These are phyloP conservation scores for Scedosporium boydii DNA, from an alignment of 2,329 filamentous ascomycete species.

Conservation along the genomic window DNA sequence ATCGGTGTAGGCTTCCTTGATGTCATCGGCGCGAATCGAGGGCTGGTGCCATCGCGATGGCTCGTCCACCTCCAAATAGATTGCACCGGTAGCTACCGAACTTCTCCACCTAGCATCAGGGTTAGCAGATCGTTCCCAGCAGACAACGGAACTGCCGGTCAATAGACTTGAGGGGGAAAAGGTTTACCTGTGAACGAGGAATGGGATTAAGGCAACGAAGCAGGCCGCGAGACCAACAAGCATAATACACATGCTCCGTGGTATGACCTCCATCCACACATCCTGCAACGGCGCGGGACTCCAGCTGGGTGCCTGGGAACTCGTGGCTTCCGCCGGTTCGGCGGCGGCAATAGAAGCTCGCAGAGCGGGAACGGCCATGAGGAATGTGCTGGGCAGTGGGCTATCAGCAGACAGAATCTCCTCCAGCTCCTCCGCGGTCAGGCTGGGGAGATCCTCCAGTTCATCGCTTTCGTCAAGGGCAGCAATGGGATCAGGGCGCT, in stretches of 20 bases:
- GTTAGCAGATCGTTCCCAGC: not conserved
- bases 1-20: not conserved
- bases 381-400: not conserved
- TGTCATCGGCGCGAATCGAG: not conserved
- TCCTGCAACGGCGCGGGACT: not conserved
- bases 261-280: not conserved
- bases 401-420: not conserved
- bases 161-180: not conserved
- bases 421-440: not conserved
- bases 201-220: not conserved
- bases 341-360: not conserved
- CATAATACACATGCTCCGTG: not conserved
- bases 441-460: not conserved
- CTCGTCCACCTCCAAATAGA: not conserved
- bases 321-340: not conserved
- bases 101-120: not conserved
- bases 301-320: not conserved
- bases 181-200: not conserved
- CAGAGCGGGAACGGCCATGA: not conserved
- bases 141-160: not conserved
- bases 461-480: conserved; percentile 6
- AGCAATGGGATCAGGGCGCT: conserved; percentile 15
- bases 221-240: not conserved
- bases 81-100: not conserved
- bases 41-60: not conserved